These are phyloP conservation scores for Microdochium nivale DNA, from an alignment of 2,329 filamentous ascomycete species.

Conservation along the genomic window DNA sequence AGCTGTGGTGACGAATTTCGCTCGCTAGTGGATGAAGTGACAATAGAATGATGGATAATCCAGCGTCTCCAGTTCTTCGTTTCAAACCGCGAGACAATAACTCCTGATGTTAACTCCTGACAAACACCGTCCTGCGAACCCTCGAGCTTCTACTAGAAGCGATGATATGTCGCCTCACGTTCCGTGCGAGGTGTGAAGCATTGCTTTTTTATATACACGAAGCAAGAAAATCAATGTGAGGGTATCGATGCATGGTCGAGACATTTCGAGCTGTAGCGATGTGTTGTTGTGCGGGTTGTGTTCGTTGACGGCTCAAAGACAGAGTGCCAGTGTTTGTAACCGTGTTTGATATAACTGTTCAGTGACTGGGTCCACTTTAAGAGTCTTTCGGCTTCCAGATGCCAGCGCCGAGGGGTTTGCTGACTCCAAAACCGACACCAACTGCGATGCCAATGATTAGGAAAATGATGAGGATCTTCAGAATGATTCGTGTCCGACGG, in stretches of 20 bases:
- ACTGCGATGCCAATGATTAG: constrained; percentile 45
- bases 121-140: neutral
- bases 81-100: neutral
- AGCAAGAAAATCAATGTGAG: neutral
- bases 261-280: neutral
- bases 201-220: neutral
- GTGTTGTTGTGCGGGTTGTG: neutral
- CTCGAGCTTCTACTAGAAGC: neutral
- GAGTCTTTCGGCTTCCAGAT: constrained; percentile 39
- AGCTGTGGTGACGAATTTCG: neutral
- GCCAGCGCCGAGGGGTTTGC: constrained; percentile 49
- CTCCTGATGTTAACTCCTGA: neutral
- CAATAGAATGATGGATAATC: neutral
- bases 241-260: neutral
- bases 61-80: neutral
- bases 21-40: neutral
- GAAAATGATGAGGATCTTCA: constrained; percentile 44
- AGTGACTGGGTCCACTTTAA: constrained; percentile 6
- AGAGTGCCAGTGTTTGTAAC: neutral
- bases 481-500: constrained; percentile 43
- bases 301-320: neutral
- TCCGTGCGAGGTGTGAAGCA: neutral
- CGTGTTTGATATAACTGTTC: neutral
- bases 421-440: constrained; percentile 50
- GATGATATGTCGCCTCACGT: neutral